A percentile compares a stretch with the other conserved stretches of the same genome.
Evolutionary conservation across 805 yeast species (phyloP).

Genomic region (Komagataella phaffii): DNA sequence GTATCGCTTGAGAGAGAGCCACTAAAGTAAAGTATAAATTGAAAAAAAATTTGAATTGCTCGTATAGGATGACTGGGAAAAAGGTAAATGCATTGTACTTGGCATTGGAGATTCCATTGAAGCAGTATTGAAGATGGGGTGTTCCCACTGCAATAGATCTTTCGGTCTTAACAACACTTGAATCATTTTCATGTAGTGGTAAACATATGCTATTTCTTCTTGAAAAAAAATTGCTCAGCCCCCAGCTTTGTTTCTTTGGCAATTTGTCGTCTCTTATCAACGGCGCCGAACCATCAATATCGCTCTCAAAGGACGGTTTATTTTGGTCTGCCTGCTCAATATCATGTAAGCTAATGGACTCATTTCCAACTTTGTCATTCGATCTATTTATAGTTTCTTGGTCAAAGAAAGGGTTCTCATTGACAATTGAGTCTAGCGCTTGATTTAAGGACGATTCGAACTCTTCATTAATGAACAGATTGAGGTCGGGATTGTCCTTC

Average conservation of each 20-base stretch:
- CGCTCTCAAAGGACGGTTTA: background rate
- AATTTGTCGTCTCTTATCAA: background rate
- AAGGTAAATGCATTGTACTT: conserved; percentile 84
- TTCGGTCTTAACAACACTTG: background rate
- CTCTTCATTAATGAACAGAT: background rate
- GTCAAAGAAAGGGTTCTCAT: background rate
- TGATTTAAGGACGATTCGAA: background rate
- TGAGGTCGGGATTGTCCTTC: background rate
- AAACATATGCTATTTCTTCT: conserved; percentile 14
- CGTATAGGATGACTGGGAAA: conserved; percentile 78
- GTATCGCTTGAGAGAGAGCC: conserved; percentile 86
- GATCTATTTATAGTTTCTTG: background rate
- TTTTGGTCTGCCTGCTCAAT: background rate
- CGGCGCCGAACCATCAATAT: background rate
- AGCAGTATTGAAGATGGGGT: background rate
- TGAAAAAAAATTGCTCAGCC: background rate
- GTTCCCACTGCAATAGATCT: background rate
- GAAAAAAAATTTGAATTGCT: conserved; percentile 94
- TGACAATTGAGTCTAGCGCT: background rate
- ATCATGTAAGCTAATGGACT: background rate
- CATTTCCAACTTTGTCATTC: background rate
- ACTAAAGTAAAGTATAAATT: conserved; percentile 85
- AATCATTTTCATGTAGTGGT: conserved; percentile 10
- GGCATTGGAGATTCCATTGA: conserved; percentile 82
- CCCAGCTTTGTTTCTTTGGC: background rate